Evolutionary conservation across 2,329 filamentous ascomycete genomes (phyloP).

Genomic region (Blastomyces gilchristii): DNA sequence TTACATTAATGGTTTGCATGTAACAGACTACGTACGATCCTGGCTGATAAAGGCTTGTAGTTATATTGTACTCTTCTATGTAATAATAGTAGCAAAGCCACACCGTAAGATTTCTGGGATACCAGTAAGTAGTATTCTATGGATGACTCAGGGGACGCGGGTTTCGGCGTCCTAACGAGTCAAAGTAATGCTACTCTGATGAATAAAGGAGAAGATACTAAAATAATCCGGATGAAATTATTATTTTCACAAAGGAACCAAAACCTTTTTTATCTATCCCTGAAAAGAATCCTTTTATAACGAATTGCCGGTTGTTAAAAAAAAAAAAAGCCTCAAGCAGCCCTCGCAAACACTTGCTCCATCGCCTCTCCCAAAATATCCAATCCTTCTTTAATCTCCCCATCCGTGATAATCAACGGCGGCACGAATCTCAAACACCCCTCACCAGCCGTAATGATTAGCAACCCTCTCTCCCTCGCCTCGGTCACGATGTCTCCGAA

Average conservation of each 20-base stretch:
- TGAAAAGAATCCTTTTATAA: not conserved
- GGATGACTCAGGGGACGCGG: not conserved
- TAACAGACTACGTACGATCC: no score
- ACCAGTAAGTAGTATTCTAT: not conserved
- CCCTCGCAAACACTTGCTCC: constrained; percentile 42
- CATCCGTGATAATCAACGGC: constrained; percentile 66
- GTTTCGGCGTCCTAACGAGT: no score
- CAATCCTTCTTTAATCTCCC: constrained; percentile 70
- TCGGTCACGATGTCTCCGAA: constrained; percentile 60
- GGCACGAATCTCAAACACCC: constrained; percentile 92
- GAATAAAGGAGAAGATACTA: not conserved
- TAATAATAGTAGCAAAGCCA: not conserved
- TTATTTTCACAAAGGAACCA: not conserved
- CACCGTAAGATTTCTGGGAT: not conserved
- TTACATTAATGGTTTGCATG: no score
- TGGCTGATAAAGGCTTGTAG: not conserved
- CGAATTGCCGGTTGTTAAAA: not conserved
- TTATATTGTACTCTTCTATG: not conserved
- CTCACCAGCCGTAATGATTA: constrained; percentile 85
- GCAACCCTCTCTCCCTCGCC: constrained; percentile 72
- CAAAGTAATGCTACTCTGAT: not conserved
- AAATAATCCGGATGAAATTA: not conserved
- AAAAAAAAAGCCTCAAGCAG: not conserved
- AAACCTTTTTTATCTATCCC: not conserved
- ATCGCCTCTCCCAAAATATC: constrained; percentile 62